Evolutionary conservation across 805 yeast species (phyloP).

Genomic region (Lipomyces spencermartinsiae): DNA sequence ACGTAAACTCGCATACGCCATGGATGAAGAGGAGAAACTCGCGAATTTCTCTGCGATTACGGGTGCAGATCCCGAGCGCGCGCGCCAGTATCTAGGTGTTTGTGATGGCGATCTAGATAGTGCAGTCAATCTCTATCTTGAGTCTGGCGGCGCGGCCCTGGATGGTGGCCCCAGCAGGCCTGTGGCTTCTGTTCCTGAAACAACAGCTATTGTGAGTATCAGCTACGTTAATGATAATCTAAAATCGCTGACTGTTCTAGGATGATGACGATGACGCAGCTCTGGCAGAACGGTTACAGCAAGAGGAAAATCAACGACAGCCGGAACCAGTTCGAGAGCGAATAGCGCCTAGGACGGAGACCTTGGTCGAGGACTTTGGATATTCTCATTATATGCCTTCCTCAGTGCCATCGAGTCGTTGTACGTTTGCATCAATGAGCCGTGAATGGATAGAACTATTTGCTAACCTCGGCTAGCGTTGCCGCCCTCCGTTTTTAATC

Average conservation of each 20-base stretch:
- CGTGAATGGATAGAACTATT: neutral
- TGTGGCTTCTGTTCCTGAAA: neutral
- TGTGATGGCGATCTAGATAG: constrained; percentile 78
- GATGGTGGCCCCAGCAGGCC: constrained; percentile 23
- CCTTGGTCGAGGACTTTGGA: constrained; percentile 59
- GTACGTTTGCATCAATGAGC: constrained; percentile 38
- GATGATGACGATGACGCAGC: constrained; percentile 42
- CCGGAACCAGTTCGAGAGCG: constrained; percentile 71
- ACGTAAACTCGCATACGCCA: neutral
- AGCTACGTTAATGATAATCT: neutral
- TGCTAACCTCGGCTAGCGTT: neutral
- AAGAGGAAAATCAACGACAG: constrained; percentile 40
- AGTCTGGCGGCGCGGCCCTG: constrained; percentile 52
- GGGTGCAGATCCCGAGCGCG: constrained; percentile 69
- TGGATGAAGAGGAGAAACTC: constrained; percentile 53
- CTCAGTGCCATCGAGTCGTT: constrained; percentile 32
- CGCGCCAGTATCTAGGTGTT: constrained; percentile 78
- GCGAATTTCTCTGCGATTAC: constrained; percentile 86
- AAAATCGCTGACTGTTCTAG: constrained; percentile 1
- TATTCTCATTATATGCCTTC: constrained; percentile 31
- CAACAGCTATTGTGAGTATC: constrained; percentile 6
- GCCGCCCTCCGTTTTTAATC: constrained; percentile 59
- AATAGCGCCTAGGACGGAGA: constrained; percentile 78
- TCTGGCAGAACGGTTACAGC: constrained; percentile 42
- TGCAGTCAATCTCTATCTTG: constrained; percentile 85